phyloP scores from a whole-genome alignment of 139 green algal species.

The Tetradesmus lagerheimii region DNA sequence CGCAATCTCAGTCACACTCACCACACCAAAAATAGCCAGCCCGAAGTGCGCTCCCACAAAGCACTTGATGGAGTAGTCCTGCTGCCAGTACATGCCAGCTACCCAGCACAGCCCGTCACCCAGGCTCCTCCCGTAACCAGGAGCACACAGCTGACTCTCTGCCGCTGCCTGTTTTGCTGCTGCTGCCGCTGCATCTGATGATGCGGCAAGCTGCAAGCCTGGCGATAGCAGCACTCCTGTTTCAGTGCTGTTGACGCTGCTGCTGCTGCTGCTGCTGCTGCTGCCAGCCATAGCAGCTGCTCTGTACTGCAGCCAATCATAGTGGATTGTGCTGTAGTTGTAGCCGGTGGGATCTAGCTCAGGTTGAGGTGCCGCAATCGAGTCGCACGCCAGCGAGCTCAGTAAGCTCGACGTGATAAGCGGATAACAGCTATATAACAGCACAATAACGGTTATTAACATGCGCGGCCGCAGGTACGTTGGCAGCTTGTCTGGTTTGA shows the following conservation, averaged over 20 bases:
- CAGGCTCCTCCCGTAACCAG: too few species aligned
- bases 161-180: not conserved
- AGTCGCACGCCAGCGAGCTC: not conserved
- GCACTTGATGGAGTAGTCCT: slow-evolving; percentile 2
- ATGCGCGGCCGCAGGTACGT: not conserved
- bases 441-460: not conserved
- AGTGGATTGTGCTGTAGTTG: not conserved
- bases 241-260: too few species aligned
- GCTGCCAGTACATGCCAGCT: not conserved
- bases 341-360: not conserved
- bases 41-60: not conserved
- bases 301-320: not conserved
- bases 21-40: not conserved
- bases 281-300: not conserved
- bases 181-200: not conserved
- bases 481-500: not conserved
- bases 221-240: not conserved
- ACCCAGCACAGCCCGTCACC: slow-evolving; percentile 2
- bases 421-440: slow-evolving; percentile 13
- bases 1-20: too few species aligned
- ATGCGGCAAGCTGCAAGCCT: too few species aligned
- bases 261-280: not conserved
- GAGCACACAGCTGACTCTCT: not conserved
- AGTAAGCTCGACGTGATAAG: not conserved
- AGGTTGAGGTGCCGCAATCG: not conserved